These are phyloP conservation scores for Talaromyces marneffei DNA, from an alignment of 2,329 filamentous ascomycete genomes.

Conservation along the genomic window DNA sequence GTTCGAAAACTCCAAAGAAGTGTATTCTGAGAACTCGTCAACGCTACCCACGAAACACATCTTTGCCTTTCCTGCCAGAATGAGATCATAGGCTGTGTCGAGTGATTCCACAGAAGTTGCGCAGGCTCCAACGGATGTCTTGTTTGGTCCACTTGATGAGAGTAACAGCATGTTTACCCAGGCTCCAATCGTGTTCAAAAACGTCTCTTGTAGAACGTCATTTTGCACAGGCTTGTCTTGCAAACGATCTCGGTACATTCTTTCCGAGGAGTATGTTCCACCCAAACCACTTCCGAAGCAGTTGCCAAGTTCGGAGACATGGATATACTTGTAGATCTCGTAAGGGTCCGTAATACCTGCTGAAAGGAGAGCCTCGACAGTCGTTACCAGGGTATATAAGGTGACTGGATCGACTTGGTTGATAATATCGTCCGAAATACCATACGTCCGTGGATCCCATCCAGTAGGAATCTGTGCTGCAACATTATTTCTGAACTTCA, in stretches of 20 bases:
- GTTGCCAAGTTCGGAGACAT: conserved; percentile 96
- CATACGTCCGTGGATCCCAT: conserved; percentile 94
- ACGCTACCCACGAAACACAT: conserved; percentile 93
- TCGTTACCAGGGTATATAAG: conserved; percentile 87
- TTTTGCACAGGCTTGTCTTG: conserved; percentile 96
- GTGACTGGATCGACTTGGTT: conserved; percentile 95
- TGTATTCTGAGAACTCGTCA: conserved; percentile 98
- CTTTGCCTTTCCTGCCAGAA: conserved; percentile 87
- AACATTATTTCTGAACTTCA: conserved; percentile 93
- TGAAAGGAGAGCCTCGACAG: conserved; percentile 81
- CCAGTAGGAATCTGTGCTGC: conserved; percentile 91
- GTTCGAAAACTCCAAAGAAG: conserved; percentile 98
- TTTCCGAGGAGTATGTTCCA: conserved; percentile 81
- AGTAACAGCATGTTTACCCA: conserved; percentile 99
- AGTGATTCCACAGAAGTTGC: conserved; percentile 95
- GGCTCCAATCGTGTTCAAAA: conserved; percentile 94
- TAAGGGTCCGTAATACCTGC: conserved; percentile 97
- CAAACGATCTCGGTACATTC: conserved; percentile 97
- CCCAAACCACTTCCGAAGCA: conserved; percentile 98
- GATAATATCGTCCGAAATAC: conserved; percentile 95
- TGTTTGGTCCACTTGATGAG: conserved; percentile 95
- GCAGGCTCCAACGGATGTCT: conserved; percentile 95
- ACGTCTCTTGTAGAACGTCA: conserved; percentile 97
- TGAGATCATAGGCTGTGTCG: conserved; percentile 96
- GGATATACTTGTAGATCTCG: conserved; percentile 99